Percentiles rank a stretch among this genome's conserved stretches.
Evolutionary conservation across 2,329 filamentous ascomycete species (phyloP).

Genomic region (Sporothrix humicola): DNA sequence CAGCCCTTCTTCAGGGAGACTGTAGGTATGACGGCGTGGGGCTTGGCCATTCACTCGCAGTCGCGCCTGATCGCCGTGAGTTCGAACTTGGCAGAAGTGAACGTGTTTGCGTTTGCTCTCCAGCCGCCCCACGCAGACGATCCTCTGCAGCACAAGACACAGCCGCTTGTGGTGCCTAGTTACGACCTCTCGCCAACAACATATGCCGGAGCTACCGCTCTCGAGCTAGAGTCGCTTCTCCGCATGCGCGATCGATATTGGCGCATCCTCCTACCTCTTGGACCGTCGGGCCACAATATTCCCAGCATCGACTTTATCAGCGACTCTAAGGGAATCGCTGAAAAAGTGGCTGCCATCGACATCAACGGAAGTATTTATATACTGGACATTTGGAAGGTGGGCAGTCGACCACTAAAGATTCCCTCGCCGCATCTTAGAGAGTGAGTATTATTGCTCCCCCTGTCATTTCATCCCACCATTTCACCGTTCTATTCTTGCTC

Average conservation of each 20-base stretch:
- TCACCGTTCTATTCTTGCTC: background rate
- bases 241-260: constrained; percentile 54
- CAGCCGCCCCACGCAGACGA: constrained; percentile 21
- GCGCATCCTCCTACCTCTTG: constrained; percentile 56
- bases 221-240: constrained; percentile 46
- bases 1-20: constrained; percentile 73
- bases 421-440: background rate
- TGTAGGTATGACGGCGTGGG: constrained; percentile 84
- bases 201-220: constrained; percentile 35
- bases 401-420: constrained; percentile 41
- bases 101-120: constrained; percentile 58
- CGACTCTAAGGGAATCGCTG: constrained; percentile 54
- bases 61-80: constrained; percentile 87
- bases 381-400: constrained; percentile 58
- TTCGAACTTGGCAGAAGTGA: constrained; percentile 68
- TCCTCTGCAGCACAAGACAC: constrained; percentile 38
- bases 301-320: constrained; percentile 60
- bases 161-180: background rate
- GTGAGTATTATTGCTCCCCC: background rate
- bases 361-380: constrained; percentile 57
- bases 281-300: constrained; percentile 52
- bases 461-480: background rate
- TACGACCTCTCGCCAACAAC: constrained; percentile 40
- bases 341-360: constrained; percentile 58
- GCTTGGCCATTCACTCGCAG: constrained; percentile 77